Base-by-base conservation (phyloP, 495 filamentous ascomycete genomes). In the Sabuloglossum arenarium region DNA sequence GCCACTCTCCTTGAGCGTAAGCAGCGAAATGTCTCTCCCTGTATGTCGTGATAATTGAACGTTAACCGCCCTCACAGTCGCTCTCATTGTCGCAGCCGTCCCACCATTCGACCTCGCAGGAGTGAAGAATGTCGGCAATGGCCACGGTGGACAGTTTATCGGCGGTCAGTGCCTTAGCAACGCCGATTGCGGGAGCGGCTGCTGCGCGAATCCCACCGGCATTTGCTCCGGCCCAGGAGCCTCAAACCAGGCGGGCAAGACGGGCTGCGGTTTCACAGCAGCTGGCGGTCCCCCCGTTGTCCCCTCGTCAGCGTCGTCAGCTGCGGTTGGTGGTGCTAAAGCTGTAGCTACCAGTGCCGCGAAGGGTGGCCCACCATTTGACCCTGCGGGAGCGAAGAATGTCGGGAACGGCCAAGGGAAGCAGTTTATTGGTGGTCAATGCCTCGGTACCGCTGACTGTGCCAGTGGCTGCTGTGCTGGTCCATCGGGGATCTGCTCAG, bases 391-490 rank as follows among this genome's bases (percentile, higher is more conserved):
- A 34, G 52, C 57, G 9, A 54, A 68, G 59, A 70, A 72, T 60
- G 54, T 69, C 9, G 70, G 70, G 46, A 66, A 68, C 47, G 70
- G 69, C 53, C 19, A 55, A 10, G 69, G 66, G 6, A 28, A 25
- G 5, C 70, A 72, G 60, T 72, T 72, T 63, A 72, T 71, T 59
- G 69, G 68, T 19, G 71, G 70, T 1, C 63, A 68, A 24, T 73
- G 71, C 59, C 60, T 66, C n/a, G 61, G 62, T 24, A 63, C 59
- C 0, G 70, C 66, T 21, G 70, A 73, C 58, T 73, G 71, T 46
- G 64, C 61, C 5, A 68, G 65, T 0, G 60, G 62, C 10, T 73
- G 71, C 61, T 73, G 71, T 46, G 66, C 64, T 19, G 56, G 58
- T 14, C 67, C 63, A 50, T 67, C 65, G 27, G 69, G 66, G 1